These are phyloP conservation scores for Solanum pimpinellifolium DNA, from an alignment of 257 asterid species.

Conservation along the genomic window DNA sequence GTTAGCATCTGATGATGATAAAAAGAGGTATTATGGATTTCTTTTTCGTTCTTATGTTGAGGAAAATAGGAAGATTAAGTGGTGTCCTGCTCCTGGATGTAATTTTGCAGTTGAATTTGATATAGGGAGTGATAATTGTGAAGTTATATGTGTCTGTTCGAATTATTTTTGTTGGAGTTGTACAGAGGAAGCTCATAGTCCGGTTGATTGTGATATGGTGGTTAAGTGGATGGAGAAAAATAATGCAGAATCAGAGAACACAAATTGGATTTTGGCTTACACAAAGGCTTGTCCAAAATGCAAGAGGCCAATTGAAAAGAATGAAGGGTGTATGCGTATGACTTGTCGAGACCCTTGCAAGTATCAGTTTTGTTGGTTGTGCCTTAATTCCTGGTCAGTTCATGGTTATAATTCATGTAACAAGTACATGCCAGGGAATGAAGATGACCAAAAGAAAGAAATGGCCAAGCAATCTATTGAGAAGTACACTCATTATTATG, in stretches of 20 bases:
- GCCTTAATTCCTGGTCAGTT: slow-evolving; percentile 1
- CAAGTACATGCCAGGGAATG: background rate
- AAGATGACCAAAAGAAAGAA: background rate
- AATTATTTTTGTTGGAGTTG: slow-evolving; percentile 11
- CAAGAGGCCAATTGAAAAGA: slow-evolving; percentile 5
- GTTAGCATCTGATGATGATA: background rate
- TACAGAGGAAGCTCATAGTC: slow-evolving; percentile 21
- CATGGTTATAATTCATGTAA: slow-evolving; percentile 5
- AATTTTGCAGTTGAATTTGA: background rate
- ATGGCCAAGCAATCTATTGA: slow-evolving; percentile 1
- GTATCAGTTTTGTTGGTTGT: slow-evolving; percentile 5
- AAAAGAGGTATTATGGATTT: background rate
- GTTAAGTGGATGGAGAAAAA: slow-evolving; percentile 15
- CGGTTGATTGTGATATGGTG: slow-evolving; percentile 21
- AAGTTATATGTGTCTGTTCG: slow-evolving; percentile 1
- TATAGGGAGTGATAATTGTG: slow-evolving; percentile 3
- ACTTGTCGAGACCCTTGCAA: background rate
- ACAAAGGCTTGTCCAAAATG: slow-evolving; percentile 7
- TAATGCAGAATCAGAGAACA: slow-evolving; percentile 14
- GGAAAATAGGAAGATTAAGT: slow-evolving; percentile 6
- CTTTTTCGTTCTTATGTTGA: slow-evolving; percentile 7
- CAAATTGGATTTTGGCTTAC: slow-evolving; percentile 8
- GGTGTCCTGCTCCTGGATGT: slow-evolving; percentile 15
- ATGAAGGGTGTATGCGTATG: slow-evolving; percentile 7
- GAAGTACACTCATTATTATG: slow-evolving; percentile 10